Conservation (phyloP, 2,329 filamentous ascomycete genomes). For the Chrysosporium queenslandicum region DNA sequence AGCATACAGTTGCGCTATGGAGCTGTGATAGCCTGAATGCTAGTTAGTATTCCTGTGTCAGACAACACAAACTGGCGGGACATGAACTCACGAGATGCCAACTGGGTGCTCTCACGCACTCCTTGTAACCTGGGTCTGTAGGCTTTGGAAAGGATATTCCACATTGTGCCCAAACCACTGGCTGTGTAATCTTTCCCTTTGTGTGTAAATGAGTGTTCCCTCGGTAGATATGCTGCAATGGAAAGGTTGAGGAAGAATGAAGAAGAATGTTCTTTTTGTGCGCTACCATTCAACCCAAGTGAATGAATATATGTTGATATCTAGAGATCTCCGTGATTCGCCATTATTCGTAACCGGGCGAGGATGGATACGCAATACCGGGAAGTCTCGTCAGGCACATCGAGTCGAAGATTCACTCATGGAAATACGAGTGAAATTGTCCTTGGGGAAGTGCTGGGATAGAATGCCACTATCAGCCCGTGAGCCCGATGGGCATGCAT, state of each 20-base stretch:
- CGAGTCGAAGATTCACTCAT: no score
- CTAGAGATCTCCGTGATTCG: no score
- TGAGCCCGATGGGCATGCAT: no score
- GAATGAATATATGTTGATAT: background rate
- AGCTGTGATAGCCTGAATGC: conserved; percentile 1
- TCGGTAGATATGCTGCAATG: background rate
- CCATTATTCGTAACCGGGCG: no score
- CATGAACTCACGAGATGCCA: conserved; percentile 1
- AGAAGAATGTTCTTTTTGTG: no score
- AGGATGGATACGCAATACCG: no score
- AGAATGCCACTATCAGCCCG: no score
- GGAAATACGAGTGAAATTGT: no score
- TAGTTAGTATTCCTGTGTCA: conserved; percentile 6
- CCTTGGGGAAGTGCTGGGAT: no score
- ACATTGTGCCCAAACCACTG: background rate
- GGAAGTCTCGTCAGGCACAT: no score
- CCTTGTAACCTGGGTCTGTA: background rate
- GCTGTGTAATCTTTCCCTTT: background rate
- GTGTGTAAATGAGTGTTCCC: background rate
- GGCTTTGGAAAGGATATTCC: background rate
- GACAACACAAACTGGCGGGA: no score
- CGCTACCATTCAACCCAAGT: no score
- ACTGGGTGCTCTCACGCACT: background rate
- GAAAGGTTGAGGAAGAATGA: background rate
- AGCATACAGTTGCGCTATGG: conserved; percentile 1